Base-by-base conservation (phyloP, 495 filamentous ascomycete genomes). In the Articulospora tetracladia region DNA sequence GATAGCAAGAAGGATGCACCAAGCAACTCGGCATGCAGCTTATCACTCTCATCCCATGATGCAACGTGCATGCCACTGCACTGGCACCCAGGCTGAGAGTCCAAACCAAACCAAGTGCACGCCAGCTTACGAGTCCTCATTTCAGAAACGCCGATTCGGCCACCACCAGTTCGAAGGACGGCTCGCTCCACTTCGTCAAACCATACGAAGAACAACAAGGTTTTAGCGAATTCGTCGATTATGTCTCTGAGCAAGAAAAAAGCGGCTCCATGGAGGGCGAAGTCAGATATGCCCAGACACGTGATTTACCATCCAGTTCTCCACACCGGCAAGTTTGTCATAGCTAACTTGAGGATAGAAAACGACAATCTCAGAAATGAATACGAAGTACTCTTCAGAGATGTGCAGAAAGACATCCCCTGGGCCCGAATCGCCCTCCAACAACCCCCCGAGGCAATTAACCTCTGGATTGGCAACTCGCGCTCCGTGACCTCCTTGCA, bases 381-480 rank as follows among this genome's bases (percentile, higher is more conserved):
- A 68, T 93, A 90, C 70, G 26, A 63, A 1, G 32, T 71, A 1
- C 80, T 93, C 6, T 81, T 79, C 66, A 49, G 73, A 1, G 74
- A 85, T 63, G 76, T 87, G 0, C 80, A 79, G 17, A 62, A 62
- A 15, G 73, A 77, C 59, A 84, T 92, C 47, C 75, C 82, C 22
- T 93, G 84, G 68, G 89, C 87, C 0, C 78, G 81, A 30, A 82
- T 87, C 55, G 87, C 87, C 0, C 77, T 93, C 0, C 73, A 79
- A 20, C 67, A 75, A 36, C 52, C 63, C 1, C 85, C 89, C 0
- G 88, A 92, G 47, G 89, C 89, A 19, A 80, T 89, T 61, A 93
- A 93, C 68, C 72, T 93, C 61, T 93, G 89, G 89, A 82, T 93
- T 61, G 89, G 89, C 46, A 87, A 86, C 72, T 80, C 77, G 17